Evolutionary conservation across 164 flowering plant genomes (phyloP).

Genomic region (Vitis vinifera): ASM3070453v1 NC_081811.1:3526001-3526500

Average conservation of each 20-base stretch:
- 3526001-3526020: not conserved
- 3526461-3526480: constrained; percentile 25
- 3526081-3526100: constrained; percentile 36
- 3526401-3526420: not conserved
- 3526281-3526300: constrained; percentile 35
- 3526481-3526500: constrained; percentile 50
- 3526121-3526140: constrained; percentile 56
- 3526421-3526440: not conserved
- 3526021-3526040: not conserved
- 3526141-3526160: constrained; percentile 50
- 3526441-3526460: not conserved
- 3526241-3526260: constrained; percentile 19
- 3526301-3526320: constrained; percentile 35
- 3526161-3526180: constrained; percentile 14
- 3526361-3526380: not conserved
- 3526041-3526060: constrained; percentile 5
- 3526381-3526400: not conserved
- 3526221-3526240: constrained; percentile 7
- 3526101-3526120: constrained; percentile 57
- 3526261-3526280: constrained; percentile 27
- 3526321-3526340: constrained; percentile 35
- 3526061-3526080: constrained; percentile 31
- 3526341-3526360: not conserved
- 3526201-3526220: not conserved
- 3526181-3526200: not conserved